Evolutionary conservation across 306 rosid genomes (phyloP), one percentile per base, ranked within the genome.

Genomic region (cucumber (Cucumis sativus)): DNA sequence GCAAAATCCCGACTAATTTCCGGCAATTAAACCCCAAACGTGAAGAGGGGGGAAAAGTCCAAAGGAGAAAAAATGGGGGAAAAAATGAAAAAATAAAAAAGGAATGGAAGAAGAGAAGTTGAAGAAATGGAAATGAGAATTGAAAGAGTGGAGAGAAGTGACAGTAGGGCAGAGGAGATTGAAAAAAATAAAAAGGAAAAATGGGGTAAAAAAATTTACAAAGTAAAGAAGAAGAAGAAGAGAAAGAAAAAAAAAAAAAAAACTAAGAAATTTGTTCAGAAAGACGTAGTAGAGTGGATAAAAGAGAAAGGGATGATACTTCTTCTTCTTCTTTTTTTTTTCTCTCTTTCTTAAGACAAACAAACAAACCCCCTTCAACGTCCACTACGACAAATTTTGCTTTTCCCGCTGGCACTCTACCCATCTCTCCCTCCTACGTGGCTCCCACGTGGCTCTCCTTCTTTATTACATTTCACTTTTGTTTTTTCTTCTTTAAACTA

Each of bases 231-330:
- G 28, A 8, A 28, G 7, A n/a, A 77, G 52, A 54, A 39, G 21
- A 25, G 20, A 35, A 51, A 15, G 15, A 41, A 51, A 28, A 39
- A 37, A 25, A 28, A 35, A 51, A 15, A 21, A 41, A 51, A 28
- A 25, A 16, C 17, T 72, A 28, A 10, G 47, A 49, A 25, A 33
- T 33, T 33, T 72, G 41, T 39, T 72, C 35, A 68, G 74, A n/a
- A 39, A 80, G 62, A 80, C 85, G 84, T 79, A 84, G 82, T 59
- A 60, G 52, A 79, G 45, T 70, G 77, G 68, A 45, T 51, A 70
- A 71, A 77, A 51, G 33, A 30, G 10, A n/a, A 45, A 0, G 37
- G 37, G 37, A 33, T 4, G 59, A 77, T 62, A 77, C 58, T 67
- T 67, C 73, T 28, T 28, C 30, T 28, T 28, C 37, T 33, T 33